These are phyloP conservation scores for Lactifluus subvellereus DNA, from an alignment of 768 basidiomycete genomes.

Conservation along the genomic window DNA sequence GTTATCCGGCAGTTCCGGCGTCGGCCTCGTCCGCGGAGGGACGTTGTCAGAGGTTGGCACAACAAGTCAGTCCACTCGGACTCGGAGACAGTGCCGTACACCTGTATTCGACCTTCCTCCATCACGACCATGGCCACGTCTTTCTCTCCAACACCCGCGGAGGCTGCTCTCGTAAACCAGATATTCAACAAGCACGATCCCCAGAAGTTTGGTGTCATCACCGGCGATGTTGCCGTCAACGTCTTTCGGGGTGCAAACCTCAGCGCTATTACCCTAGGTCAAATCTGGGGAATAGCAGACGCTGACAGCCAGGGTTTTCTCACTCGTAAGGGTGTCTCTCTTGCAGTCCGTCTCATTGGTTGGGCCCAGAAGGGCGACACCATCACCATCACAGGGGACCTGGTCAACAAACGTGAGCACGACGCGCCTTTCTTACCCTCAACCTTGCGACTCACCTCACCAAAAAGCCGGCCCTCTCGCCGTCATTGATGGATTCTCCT, in stretches of 20 bases:
- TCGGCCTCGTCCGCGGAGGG: no score
- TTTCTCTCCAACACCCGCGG: slow-evolving; percentile 43
- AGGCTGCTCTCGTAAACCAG: slow-evolving; percentile 58
- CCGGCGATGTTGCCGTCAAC: slow-evolving; percentile 86
- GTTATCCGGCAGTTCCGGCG: neutral
- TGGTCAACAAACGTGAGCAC: slow-evolving; percentile 65
- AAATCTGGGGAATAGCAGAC: slow-evolving; percentile 93
- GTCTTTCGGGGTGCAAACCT: slow-evolving; percentile 83
- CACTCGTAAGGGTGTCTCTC: slow-evolving; percentile 78
- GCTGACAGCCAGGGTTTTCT: slow-evolving; percentile 92
- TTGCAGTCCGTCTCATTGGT: slow-evolving; percentile 86
- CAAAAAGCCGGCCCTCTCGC: slow-evolving; percentile 74
- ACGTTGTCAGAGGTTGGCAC: no score
- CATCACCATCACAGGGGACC: slow-evolving; percentile 51
- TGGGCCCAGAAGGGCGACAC: slow-evolving; percentile 86
- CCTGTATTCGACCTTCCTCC: neutral
- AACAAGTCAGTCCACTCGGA: no score
- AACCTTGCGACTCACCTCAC: slow-evolving; percentile 21
- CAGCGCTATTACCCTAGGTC: slow-evolving; percentile 69
- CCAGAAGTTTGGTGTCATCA: slow-evolving; percentile 76
- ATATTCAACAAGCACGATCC: slow-evolving; percentile 72
- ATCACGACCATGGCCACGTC: slow-evolving; percentile 34
- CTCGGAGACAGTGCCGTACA: no score
- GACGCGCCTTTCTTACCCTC: slow-evolving; percentile 1
- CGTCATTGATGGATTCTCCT: slow-evolving; percentile 63